Evolutionary conservation across 202 grass and related monocot genomes (phyloP).

Genomic region (Dendrocalamus latiflorus): DNA sequence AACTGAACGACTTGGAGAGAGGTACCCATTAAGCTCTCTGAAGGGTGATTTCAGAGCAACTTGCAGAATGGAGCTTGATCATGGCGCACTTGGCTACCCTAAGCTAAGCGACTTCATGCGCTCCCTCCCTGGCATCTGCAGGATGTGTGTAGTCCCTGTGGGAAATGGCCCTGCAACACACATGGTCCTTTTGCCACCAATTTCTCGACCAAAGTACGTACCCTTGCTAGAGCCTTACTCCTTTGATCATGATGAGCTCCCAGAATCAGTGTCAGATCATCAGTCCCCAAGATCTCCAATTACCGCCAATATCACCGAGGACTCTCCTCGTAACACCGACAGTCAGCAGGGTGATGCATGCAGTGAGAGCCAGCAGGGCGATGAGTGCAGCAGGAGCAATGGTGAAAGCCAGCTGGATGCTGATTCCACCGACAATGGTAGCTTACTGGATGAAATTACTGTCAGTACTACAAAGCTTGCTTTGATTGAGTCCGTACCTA

Average conservation of each 20-base stretch:
- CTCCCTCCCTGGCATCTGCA: constrained; percentile 62
- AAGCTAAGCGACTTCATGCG: constrained; percentile 63
- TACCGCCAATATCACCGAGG: constrained; percentile 17
- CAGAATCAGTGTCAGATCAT: constrained; percentile 41
- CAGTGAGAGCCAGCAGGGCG: constrained; percentile 37
- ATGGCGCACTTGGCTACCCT: constrained; percentile 48
- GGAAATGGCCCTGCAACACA: constrained; percentile 53
- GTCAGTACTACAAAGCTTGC: constrained; percentile 12
- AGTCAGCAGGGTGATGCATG: constrained; percentile 40
- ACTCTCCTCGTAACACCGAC: constrained; percentile 11
- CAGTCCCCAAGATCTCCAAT: constrained; percentile 44
- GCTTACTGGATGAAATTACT: constrained; percentile 39
- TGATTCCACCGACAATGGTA: constrained; percentile 32
- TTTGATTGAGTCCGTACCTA: neutral
- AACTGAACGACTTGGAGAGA: constrained; percentile 28
- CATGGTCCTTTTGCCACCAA: constrained; percentile 50
- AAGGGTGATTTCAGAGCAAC: constrained; percentile 56
- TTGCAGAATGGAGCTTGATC: constrained; percentile 66
- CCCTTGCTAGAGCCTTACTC: constrained; percentile 42
- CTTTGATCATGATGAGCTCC: constrained; percentile 38
- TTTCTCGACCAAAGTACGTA: constrained; percentile 42
- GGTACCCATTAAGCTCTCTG: constrained; percentile 58
- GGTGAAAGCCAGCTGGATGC: constrained; percentile 34
- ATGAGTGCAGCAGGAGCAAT: constrained; percentile 29
- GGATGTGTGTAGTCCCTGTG: constrained; percentile 52